phyloP scores from a whole-genome alignment of 345 rosid species.

The Gossypium stocksii region DNA sequence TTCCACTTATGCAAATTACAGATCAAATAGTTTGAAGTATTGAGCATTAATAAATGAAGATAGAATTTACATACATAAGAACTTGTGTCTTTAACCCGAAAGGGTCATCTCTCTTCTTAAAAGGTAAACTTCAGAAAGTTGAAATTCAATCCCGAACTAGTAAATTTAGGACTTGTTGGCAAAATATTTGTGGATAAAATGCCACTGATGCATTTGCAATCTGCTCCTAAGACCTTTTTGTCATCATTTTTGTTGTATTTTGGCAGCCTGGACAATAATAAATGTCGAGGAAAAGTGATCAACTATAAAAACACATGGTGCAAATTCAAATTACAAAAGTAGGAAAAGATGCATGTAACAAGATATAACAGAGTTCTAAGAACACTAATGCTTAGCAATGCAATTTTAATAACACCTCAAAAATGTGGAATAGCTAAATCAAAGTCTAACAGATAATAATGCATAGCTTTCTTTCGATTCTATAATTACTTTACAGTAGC shows the following conservation, averaged over 20 bases:
- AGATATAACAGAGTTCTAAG: neutral
- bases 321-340: neutral
- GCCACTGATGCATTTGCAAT: neutral
- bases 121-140: neutral
- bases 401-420: neutral
- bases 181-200: neutral
- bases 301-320: neutral
- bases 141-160: neutral
- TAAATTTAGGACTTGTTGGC: neutral
- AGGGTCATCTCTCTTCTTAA: neutral
- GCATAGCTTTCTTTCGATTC: neutral
- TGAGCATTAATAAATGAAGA: neutral
- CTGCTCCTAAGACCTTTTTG: neutral
- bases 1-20: neutral
- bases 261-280: slow-evolving; percentile 1
- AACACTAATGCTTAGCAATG: neutral
- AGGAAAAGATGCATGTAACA: neutral
- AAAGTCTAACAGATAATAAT: neutral
- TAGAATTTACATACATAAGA: neutral
- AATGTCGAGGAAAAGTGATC: neutral
- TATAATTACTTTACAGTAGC: neutral
- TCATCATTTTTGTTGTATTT: neutral
- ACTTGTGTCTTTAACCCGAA: neutral
- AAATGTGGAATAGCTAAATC: neutral
- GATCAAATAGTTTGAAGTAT: neutral